phyloP scores from a whole-genome alignment of 257 asterid species.

The Penstemon eatonii region DNA sequence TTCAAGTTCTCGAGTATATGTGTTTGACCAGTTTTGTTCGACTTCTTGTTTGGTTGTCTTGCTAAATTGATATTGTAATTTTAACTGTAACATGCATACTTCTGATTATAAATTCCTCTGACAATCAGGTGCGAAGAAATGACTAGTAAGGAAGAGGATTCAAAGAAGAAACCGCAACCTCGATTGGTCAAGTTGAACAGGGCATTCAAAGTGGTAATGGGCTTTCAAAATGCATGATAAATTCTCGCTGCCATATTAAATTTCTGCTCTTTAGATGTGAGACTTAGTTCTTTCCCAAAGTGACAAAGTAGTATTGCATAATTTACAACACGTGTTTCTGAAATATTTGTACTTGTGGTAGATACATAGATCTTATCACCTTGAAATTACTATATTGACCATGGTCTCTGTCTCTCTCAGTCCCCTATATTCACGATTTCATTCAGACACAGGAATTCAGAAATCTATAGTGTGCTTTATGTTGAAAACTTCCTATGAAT shows the following conservation, averaged over 20 bases:
- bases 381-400: not conserved
- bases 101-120: slow-evolving; percentile 9
- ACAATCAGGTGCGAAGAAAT: slow-evolving; percentile 32
- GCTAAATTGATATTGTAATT: slow-evolving; percentile 5
- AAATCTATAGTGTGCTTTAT: not conserved
- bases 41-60: not conserved
- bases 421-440: not conserved
- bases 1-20: not conserved
- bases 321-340: not conserved
- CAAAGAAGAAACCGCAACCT: slow-evolving; percentile 47
- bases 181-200: slow-evolving; percentile 54
- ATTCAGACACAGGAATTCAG: not conserved
- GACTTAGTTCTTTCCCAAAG: not conserved
- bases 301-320: not conserved
- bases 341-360: not conserved
- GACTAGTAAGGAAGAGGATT: slow-evolving; percentile 39
- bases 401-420: not conserved
- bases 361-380: not conserved
- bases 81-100: not conserved
- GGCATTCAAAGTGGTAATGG: slow-evolving; percentile 66
- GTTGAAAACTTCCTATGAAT: not conserved
- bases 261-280: slow-evolving; percentile 6
- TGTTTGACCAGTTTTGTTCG: slow-evolving; percentile 5
- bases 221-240: not conserved
- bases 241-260: slow-evolving; percentile 7